Percentiles rank a stretch among this genome's conserved stretches.
phyloP scores from a whole-genome alignment of 2,329 filamentous ascomycete genomes.

The Ophiostoma angusticollis region DNA sequence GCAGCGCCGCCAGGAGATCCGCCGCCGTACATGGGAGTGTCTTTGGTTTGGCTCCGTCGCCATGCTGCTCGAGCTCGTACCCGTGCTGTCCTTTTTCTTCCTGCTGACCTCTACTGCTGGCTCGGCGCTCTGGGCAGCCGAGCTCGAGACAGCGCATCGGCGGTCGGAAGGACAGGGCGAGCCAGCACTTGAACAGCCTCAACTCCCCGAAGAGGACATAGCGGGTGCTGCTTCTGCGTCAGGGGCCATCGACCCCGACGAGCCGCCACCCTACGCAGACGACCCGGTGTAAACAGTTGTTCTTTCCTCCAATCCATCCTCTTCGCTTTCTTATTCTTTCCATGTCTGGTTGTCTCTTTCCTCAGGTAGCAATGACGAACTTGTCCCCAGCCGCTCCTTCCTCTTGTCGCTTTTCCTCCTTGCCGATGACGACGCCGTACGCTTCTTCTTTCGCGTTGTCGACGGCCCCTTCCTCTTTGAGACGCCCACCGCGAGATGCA shows the following conservation, averaged over 20 bases:
- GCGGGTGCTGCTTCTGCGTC: slow-evolving; percentile 1
- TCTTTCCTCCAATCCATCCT: no score
- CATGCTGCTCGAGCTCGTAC: slow-evolving; percentile 64
- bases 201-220: no score
- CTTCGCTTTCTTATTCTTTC: neutral
- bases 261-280: slow-evolving; percentile 15
- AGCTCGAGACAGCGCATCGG: slow-evolving; percentile 51
- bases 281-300: slow-evolving; percentile 11
- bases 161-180: slow-evolving; percentile 5
- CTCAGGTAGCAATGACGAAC: no score
- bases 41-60: slow-evolving; percentile 86
- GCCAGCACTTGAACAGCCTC: no score
- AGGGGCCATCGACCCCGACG: neutral
- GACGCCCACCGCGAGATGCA: neutral
- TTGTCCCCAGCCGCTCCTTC: no score
- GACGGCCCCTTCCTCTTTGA: slow-evolving; percentile 1
- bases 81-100: slow-evolving; percentile 87
- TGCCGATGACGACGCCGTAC: neutral
- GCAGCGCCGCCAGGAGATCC: slow-evolving; percentile 58
- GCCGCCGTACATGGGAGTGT: slow-evolving; percentile 63
- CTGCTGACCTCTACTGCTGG: slow-evolving; percentile 76
- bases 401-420: neutral
- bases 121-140: slow-evolving; percentile 73
- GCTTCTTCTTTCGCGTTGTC: neutral
- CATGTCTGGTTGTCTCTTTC: neutral